Conservation (phyloP, 306 rosid genomes). For the Vicia sativa region DNA sequence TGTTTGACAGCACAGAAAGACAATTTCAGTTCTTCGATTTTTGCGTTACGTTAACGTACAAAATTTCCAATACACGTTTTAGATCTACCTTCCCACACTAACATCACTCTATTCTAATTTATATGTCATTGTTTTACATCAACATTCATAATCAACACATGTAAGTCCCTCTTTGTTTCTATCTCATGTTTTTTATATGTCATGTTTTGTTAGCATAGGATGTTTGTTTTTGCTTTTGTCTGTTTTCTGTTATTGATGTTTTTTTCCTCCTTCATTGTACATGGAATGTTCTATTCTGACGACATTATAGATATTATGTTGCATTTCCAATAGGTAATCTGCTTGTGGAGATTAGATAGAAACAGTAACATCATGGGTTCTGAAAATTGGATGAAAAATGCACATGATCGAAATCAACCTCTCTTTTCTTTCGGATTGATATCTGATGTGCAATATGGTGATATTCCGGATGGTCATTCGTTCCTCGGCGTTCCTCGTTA, state of each 20-base stretch:
- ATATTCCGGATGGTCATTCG: constrained; percentile 85
- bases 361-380: constrained; percentile 52
- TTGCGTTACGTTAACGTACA: too few relatives aligned
- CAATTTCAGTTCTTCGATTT: too few relatives aligned
- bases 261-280: too few relatives aligned
- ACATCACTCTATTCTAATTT: too few relatives aligned
- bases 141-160: too few relatives aligned
- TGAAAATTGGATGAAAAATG: constrained; percentile 36
- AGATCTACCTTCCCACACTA: background rate
- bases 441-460: constrained; percentile 88
- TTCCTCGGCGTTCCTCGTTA: constrained; percentile 85
- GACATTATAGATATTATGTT: constrained; percentile 11
- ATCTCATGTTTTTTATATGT: too few relatives aligned
- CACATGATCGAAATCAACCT: constrained; percentile 51
- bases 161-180: too few relatives aligned
- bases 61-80: too few relatives aligned
- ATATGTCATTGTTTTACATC: too few relatives aligned
- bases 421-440: constrained; percentile 85
- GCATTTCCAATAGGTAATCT: constrained; percentile 55
- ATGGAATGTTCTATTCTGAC: constrained; percentile 28
- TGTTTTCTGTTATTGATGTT: background rate
- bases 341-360: constrained; percentile 40
- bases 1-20: too few relatives aligned
- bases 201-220: background rate
- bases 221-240: constrained; percentile 12